Evolutionary conservation across 768 basidiomycete species (phyloP).

Genomic region (Termitomyces sp.): DNA sequence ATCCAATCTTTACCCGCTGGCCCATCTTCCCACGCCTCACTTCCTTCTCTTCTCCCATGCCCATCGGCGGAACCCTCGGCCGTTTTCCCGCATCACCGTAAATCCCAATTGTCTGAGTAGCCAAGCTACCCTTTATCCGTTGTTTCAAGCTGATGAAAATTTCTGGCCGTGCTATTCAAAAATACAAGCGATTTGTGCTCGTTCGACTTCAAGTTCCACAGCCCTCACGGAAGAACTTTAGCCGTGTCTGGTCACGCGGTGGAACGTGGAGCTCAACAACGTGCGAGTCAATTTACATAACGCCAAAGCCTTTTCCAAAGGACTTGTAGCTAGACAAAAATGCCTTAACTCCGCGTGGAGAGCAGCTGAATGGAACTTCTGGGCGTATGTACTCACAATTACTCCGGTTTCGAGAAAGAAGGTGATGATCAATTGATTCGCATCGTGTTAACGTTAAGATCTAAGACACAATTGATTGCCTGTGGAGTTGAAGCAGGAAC

Average conservation of each 20-base stretch:
- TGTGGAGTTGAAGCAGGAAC: background rate
- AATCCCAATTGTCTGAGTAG: background rate
- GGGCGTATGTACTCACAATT: background rate
- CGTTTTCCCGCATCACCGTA: conserved; percentile 22
- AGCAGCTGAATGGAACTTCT: conserved; percentile 2
- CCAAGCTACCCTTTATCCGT: background rate
- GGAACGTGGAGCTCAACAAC: background rate
- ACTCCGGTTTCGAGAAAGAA: conserved; percentile 10
- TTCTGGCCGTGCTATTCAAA: background rate
- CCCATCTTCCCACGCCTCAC: conserved; percentile 35
- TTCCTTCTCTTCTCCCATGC: conserved; percentile 23
- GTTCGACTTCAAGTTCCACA: too few species aligned
- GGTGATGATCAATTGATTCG: conserved; percentile 6
- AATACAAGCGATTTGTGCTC: background rate
- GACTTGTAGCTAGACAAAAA: background rate
- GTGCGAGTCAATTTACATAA: conserved; percentile 12
- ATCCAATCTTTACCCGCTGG: conserved; percentile 29
- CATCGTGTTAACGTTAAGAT: background rate
- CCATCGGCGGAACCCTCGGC: conserved; percentile 26
- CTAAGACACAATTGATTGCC: conserved; percentile 3
- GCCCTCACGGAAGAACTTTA: background rate
- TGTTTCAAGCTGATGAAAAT: conserved; percentile 1
- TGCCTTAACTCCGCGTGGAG: conserved; percentile 12
- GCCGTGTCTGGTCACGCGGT: background rate
- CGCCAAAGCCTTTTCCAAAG: conserved; percentile 1